Evolutionary conservation across 352 stramenopile genomes (phyloP).

Genomic region (Pythium inflatum): DNA sequence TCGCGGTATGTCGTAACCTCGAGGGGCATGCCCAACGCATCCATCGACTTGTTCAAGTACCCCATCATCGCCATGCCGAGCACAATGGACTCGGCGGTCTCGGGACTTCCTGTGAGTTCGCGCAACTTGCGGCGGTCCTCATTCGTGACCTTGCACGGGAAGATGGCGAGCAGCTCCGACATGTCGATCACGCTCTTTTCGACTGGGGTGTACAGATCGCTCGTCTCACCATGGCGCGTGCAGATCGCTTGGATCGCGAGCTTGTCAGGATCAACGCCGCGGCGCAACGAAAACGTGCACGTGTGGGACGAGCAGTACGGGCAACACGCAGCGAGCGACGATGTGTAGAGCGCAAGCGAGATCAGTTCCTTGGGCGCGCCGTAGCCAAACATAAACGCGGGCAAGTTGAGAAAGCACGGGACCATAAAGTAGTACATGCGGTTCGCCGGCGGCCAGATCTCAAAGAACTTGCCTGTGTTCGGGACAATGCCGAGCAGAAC

Average conservation of each 20-base stretch:
- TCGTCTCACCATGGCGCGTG: slow-evolving; percentile 14
- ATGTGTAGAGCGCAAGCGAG: slow-evolving; percentile 26
- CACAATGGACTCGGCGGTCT: slow-evolving; percentile 18
- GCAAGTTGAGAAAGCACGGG: slow-evolving; percentile 28
- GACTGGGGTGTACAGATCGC: slow-evolving; percentile 18
- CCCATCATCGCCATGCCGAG: slow-evolving; percentile 31
- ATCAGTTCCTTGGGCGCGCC: slow-evolving; percentile 29
- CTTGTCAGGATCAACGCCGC: slow-evolving; percentile 21
- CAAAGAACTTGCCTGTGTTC: slow-evolving; percentile 32
- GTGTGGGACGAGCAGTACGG: slow-evolving; percentile 33
- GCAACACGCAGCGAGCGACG: slow-evolving; percentile 24
- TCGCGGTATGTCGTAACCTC: slow-evolving; percentile 29
- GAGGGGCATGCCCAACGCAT: slow-evolving; percentile 28
- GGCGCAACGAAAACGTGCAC: slow-evolving; percentile 26
- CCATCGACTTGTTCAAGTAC: slow-evolving; percentile 32
- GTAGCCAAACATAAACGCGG: slow-evolving; percentile 28
- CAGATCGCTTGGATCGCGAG: slow-evolving; percentile 21
- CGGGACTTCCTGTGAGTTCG: slow-evolving; percentile 9
- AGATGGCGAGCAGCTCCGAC: slow-evolving; percentile 21
- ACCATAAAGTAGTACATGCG: slow-evolving; percentile 33
- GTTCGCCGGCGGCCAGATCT: slow-evolving; percentile 32
- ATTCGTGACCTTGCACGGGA: slow-evolving; percentile 32
- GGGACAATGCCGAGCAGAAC: slow-evolving; percentile 24
- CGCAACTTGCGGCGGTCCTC: slow-evolving; percentile 15
- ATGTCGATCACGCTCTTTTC: slow-evolving; percentile 28